Evolutionary conservation across 2,329 filamentous ascomycete species (phyloP).

Genomic region (Trichoderma breve): DNA sequence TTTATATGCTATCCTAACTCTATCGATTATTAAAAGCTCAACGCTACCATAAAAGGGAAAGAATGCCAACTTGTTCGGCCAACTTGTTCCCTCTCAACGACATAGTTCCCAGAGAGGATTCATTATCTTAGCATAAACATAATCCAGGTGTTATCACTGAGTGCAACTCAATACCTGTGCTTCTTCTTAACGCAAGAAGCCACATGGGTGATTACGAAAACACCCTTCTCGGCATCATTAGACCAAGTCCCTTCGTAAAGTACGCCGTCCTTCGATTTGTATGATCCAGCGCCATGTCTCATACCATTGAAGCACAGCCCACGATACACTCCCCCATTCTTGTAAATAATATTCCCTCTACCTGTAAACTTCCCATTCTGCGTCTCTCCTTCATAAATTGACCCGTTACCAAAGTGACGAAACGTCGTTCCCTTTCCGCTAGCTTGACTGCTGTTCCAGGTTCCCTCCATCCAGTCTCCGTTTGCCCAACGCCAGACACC

Average conservation of each 20-base stretch:
- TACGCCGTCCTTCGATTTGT: neutral
- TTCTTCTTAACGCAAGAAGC: neutral
- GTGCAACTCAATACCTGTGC: neutral
- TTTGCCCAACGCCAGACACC: neutral
- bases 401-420: neutral
- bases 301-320: neutral
- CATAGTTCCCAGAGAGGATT: neutral
- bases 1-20: neutral
- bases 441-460: neutral
- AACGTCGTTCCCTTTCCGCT: neutral
- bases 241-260: neutral
- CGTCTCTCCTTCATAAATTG: neutral
- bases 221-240: neutral
- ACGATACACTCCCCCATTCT: neutral
- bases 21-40: neutral
- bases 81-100: neutral
- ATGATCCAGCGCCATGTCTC: neutral
- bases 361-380: neutral
- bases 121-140: neutral
- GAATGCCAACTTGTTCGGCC: neutral
- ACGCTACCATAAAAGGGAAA: neutral
- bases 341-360: neutral
- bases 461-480: neutral
- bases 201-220: neutral
- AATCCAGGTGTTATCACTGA: neutral